These are phyloP conservation scores for Suillus americanus DNA, from an alignment of 768 basidiomycete genomes.

Conservation along the genomic window DNA sequence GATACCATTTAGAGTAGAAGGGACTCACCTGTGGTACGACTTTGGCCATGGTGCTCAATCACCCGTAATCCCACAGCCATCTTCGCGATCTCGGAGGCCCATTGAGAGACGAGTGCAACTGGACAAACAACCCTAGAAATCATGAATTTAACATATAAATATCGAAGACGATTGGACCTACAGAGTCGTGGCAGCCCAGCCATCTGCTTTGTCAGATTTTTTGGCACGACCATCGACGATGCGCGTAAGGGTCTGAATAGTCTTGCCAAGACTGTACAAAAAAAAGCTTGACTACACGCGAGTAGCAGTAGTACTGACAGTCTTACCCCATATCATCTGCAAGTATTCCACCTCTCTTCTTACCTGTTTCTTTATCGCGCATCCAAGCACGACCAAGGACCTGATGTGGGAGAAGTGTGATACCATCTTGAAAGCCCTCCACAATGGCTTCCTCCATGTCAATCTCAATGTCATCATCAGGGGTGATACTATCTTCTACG, in stretches of 20 bases:
- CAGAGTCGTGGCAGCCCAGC: slow-evolving; percentile 74
- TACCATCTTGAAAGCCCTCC: slow-evolving; percentile 70
- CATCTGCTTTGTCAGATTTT: slow-evolving; percentile 67
- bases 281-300: not conserved
- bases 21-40: slow-evolving; percentile 62
- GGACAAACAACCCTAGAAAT: slow-evolving; percentile 78
- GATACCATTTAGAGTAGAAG: not conserved
- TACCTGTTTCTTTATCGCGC: slow-evolving; percentile 75
- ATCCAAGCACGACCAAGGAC: slow-evolving; percentile 87
- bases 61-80: slow-evolving; percentile 68
- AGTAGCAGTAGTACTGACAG: not conserved
- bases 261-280: slow-evolving; percentile 72
- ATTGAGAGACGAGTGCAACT: slow-evolving; percentile 84
- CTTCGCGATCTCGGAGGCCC: slow-evolving; percentile 82
- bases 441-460: slow-evolving; percentile 70
- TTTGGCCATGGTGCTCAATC: slow-evolving; percentile 80
- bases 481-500: slow-evolving; percentile 59
- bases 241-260: slow-evolving; percentile 85
- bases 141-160: not conserved
- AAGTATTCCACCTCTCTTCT: slow-evolving; percentile 82
- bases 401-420: slow-evolving; percentile 83
- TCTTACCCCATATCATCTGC: slow-evolving; percentile 88
- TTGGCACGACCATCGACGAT: slow-evolving; percentile 81
- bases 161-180: slow-evolving; percentile 33
- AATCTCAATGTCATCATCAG: slow-evolving; percentile 55